A percentile compares a stretch with the other conserved stretches of the same genome.
These are phyloP conservation scores for Triticum dicoccoides DNA, from an alignment of 176 grass and related monocot species.

Conservation along the genomic window DNA sequence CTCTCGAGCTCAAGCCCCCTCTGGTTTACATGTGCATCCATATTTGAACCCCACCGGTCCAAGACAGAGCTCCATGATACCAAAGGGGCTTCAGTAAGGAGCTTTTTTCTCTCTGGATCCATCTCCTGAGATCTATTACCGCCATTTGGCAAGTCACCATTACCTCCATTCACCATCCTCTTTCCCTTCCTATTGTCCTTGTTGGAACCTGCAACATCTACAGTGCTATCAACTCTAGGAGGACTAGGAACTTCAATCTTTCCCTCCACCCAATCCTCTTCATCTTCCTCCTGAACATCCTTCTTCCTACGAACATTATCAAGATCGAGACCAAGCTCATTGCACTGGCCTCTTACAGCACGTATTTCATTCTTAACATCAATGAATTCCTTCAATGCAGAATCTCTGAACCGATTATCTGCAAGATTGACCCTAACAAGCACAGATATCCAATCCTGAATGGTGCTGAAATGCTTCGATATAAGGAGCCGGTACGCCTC, in stretches of 20 bases:
- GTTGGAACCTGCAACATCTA: slow-evolving; percentile 34
- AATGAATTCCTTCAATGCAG: slow-evolving; percentile 77
- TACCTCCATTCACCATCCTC: neutral
- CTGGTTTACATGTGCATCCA: slow-evolving; percentile 76
- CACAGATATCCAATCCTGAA: slow-evolving; percentile 89
- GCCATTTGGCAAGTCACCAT: neutral
- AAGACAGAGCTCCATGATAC: slow-evolving; percentile 80
- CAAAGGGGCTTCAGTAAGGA: slow-evolving; percentile 75
- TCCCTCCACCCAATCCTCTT: slow-evolving; percentile 81
- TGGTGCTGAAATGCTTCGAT: slow-evolving; percentile 75
- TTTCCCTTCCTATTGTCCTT: slow-evolving; percentile 40
- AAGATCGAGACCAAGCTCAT: slow-evolving; percentile 57
- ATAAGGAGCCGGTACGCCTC: slow-evolving; percentile 72
- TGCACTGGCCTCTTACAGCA: slow-evolving; percentile 52
- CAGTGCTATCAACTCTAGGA: slow-evolving; percentile 21
- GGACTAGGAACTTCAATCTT: slow-evolving; percentile 62
- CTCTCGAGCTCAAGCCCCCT: slow-evolving; percentile 78
- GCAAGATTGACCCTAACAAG: slow-evolving; percentile 77
- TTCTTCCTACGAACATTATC: slow-evolving; percentile 39
- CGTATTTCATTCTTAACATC: slow-evolving; percentile 89
- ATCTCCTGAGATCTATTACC: slow-evolving; percentile 28
- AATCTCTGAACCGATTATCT: slow-evolving; percentile 75
- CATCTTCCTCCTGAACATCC: slow-evolving; percentile 49
- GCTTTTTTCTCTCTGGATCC: slow-evolving; percentile 56
- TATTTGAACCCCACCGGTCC: slow-evolving; percentile 67